These are phyloP conservation scores for Geranium brycei DNA, from an alignment of 345 rosid species.

Conservation along the genomic window DNA sequence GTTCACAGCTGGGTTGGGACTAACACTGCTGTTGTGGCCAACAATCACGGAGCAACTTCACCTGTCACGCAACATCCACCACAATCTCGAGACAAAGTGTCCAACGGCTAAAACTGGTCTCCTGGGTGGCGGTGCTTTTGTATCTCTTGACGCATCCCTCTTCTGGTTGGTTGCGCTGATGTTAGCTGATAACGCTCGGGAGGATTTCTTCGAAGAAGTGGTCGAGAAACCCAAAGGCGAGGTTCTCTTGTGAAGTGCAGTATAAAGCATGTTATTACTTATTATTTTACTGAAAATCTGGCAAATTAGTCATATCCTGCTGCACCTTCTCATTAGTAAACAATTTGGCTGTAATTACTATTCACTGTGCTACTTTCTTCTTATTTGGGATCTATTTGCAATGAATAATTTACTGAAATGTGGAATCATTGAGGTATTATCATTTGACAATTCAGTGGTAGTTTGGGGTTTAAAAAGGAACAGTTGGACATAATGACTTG, in stretches of 20 bases:
- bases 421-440: too few species aligned
- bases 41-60: slow-evolving; percentile 67
- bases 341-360: too few species aligned
- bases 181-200: slow-evolving; percentile 70
- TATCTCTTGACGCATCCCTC: slow-evolving; percentile 62
- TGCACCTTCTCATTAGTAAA: too few species aligned
- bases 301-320: too few species aligned
- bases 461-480: too few species aligned
- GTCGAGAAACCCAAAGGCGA: slow-evolving; percentile 14
- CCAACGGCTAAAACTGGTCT: slow-evolving; percentile 79
- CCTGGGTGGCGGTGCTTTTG: slow-evolving; percentile 74
- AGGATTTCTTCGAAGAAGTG: slow-evolving; percentile 62
- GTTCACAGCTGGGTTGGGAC: slow-evolving; percentile 46
- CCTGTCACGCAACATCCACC: slow-evolving; percentile 45
- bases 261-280: too few species aligned
- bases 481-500: too few species aligned
- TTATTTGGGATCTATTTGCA: too few species aligned
- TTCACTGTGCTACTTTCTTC: too few species aligned
- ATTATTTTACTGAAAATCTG: too few species aligned
- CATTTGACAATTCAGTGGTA: too few species aligned
- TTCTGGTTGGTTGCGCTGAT: slow-evolving; percentile 72
- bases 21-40: slow-evolving; percentile 55
- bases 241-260: neutral
- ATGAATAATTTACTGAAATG: too few species aligned
- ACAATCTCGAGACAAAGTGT: slow-evolving; percentile 33